Conservation (phyloP, 1,139 yeast species). For the Lizanozyma gosingica region DNA sequence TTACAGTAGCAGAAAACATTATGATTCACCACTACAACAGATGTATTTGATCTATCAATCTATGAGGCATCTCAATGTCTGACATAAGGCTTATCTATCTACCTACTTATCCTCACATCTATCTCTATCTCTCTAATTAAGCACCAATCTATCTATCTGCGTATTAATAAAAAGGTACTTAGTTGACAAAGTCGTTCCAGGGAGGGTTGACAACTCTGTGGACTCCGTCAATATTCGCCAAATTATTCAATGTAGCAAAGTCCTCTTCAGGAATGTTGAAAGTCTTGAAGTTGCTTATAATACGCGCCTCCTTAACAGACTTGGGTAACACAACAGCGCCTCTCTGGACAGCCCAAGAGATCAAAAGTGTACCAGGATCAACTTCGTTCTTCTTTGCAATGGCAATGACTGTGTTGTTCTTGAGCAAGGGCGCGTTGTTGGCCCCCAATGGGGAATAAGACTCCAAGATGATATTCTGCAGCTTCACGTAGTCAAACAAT, state of each 20-base stretch:
- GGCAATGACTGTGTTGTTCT: constrained; percentile 28
- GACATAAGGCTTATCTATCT: too few relatives aligned
- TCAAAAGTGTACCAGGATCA: constrained; percentile 36
- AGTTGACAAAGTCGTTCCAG: background rate
- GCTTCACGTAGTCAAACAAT: constrained; percentile 32
- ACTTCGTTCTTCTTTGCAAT: constrained; percentile 38
- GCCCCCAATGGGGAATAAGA: constrained; percentile 60
- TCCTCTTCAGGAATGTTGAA: constrained; percentile 48
- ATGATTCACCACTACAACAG: too few relatives aligned
- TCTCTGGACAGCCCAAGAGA: constrained; percentile 47
- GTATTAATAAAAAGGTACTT: too few relatives aligned
- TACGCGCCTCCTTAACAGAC: constrained; percentile 50
- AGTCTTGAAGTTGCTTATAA: constrained; percentile 46
- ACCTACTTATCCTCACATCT: too few relatives aligned
- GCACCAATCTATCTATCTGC: too few relatives aligned
- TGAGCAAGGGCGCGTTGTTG: constrained; percentile 42
- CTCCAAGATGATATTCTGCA: constrained; percentile 37
- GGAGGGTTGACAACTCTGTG: constrained; percentile 1
- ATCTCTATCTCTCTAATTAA: too few relatives aligned
- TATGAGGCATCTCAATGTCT: too few relatives aligned
- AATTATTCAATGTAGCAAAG: constrained; percentile 1
- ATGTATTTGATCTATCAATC: too few relatives aligned
- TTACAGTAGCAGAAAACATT: too few relatives aligned
- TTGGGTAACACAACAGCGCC: constrained; percentile 48
- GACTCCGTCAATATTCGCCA: background rate